Evolutionary conservation across 805 yeast species (phyloP).

Genomic region (Henningerozyma blattae): DNA sequence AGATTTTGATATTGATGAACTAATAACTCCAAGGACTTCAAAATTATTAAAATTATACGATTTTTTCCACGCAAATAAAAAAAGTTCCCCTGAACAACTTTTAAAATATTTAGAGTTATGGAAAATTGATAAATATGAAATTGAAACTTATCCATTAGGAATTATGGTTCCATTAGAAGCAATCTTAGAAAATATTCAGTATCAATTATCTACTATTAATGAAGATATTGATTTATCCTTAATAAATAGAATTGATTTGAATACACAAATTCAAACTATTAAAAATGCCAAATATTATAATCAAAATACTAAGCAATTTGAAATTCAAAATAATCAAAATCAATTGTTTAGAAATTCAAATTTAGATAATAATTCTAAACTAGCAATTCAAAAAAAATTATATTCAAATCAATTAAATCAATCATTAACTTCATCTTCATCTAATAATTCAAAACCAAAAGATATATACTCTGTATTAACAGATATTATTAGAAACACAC

Average conservation of each 20-base stretch:
- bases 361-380: background rate
- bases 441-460: conserved; percentile 3
- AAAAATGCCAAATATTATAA: no score
- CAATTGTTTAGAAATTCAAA: no score
- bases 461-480: conserved; percentile 8
- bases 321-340: no score
- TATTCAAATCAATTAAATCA: background rate
- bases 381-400: background rate
- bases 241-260: conserved; percentile 58
- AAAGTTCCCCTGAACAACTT: conserved; percentile 38
- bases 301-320: no score
- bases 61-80: conserved; percentile 39
- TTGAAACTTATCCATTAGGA: conserved; percentile 69
- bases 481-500: conserved; percentile 38
- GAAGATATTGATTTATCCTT: conserved; percentile 35
- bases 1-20: conserved; percentile 37
- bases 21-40: conserved; percentile 56
- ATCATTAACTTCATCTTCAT: background rate
- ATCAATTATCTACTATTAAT: conserved; percentile 39
- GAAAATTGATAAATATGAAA: conserved; percentile 35
- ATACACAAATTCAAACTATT: conserved; percentile 11
- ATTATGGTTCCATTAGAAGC: conserved; percentile 56
- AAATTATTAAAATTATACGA: conserved; percentile 51
- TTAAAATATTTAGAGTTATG: conserved; percentile 51
- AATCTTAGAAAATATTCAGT: conserved; percentile 42